These are phyloP conservation scores for Paraphaeosphaeria minitans DNA, from an alignment of 2,329 filamentous ascomycete species.

Conservation along the genomic window DNA sequence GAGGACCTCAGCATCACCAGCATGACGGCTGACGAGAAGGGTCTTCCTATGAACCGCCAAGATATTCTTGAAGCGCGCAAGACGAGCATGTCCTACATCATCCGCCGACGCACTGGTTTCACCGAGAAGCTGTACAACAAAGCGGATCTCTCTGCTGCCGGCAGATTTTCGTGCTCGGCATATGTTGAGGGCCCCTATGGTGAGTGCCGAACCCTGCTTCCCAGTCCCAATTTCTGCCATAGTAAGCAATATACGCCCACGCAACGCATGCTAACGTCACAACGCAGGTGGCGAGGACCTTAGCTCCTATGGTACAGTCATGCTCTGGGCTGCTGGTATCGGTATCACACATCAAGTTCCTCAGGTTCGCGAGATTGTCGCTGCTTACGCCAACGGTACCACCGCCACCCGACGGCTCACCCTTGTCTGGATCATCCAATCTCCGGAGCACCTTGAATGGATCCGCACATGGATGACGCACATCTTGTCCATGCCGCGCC, in stretches of 20 bases:
- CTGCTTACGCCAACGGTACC: constrained; percentile 66
- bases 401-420: constrained; percentile 81
- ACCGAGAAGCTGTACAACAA: constrained; percentile 80
- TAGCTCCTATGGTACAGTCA: constrained; percentile 87
- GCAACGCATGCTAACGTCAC: constrained; percentile 35
- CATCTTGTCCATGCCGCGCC: constrained; percentile 79
- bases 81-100: constrained; percentile 76
- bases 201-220: constrained; percentile 35
- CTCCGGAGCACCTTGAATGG: constrained; percentile 90
- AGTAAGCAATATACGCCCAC: constrained; percentile 25
- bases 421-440: constrained; percentile 91
- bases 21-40: constrained; percentile 49
- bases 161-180: constrained; percentile 67
- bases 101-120: constrained; percentile 86
- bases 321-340: constrained; percentile 90
- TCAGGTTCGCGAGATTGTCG: constrained; percentile 72
- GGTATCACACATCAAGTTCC: constrained; percentile 96
- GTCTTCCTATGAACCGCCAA: constrained; percentile 54
- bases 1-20: constrained; percentile 39
- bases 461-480: constrained; percentile 88
- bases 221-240: constrained; percentile 31
- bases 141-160: constrained; percentile 61
- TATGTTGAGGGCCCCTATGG: constrained; percentile 88
- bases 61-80: constrained; percentile 58
- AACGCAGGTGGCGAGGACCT: constrained; percentile 73